These are phyloP conservation scores for Pleurotus pulmonarius DNA, from an alignment of 768 basidiomycete genomes.

Conservation along the genomic window DNA sequence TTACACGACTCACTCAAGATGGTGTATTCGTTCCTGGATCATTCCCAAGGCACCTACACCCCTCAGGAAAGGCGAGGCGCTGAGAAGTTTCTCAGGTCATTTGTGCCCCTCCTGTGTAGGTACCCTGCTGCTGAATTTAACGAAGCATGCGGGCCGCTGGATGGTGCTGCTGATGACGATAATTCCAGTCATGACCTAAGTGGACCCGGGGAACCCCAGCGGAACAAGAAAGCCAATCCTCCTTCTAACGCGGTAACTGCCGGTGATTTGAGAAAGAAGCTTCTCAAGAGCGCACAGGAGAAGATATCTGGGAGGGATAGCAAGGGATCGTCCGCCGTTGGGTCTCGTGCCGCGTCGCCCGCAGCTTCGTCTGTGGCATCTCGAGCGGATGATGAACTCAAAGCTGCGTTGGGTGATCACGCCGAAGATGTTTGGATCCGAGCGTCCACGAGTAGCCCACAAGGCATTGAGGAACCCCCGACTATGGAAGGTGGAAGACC, in stretches of 20 bases:
- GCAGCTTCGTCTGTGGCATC: constrained; percentile 8
- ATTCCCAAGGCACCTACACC: constrained; percentile 68
- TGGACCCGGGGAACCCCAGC: constrained; percentile 25
- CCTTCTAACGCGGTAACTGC: constrained; percentile 40
- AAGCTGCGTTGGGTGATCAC: constrained; percentile 12
- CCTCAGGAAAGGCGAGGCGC: constrained; percentile 75
- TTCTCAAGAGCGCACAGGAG: constrained; percentile 74
- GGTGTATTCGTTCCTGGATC: constrained; percentile 88
- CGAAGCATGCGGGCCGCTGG: constrained; percentile 54
- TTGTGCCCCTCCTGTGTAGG: constrained; percentile 82
- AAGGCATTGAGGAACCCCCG: constrained; percentile 19
- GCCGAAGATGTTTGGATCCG: constrained; percentile 58
- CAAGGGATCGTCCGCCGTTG: constrained; percentile 22
- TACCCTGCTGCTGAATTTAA: constrained; percentile 65
- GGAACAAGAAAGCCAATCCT: constrained; percentile 45
- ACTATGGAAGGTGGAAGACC: constrained; percentile 39
- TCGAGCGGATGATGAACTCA: constrained; percentile 23
- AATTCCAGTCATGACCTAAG: constrained; percentile 22
- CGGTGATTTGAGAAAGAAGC: constrained; percentile 73
- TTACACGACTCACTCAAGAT: constrained; percentile 89
- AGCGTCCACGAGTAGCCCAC: constrained; percentile 31
- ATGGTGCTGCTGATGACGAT: constrained; percentile 39
- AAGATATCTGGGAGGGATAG: constrained; percentile 32
- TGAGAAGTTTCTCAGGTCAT: constrained; percentile 80
- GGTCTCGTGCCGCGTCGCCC: constrained; percentile 9